Evolutionary conservation across 495 filamentous ascomycete species (phyloP), one percentile per base, ranked within the genome.

Genomic region (Oidiodendron maius): DNA sequence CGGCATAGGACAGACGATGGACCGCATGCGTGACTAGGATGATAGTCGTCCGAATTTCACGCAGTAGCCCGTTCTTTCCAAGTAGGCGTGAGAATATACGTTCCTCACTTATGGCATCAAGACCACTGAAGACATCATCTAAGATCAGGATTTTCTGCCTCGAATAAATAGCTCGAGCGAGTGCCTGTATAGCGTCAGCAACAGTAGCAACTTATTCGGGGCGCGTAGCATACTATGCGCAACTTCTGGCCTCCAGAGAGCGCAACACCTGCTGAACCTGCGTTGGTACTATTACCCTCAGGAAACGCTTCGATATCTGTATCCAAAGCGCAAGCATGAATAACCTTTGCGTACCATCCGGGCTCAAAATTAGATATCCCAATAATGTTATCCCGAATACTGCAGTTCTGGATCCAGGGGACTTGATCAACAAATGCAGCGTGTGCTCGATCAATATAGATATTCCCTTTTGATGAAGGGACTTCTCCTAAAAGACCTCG

Each of bases 291-390:
- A 12, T 81, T 76, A 0, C 71, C 71, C 17, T 67, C 58, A 10
- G 76, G 73, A 16, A 84, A 64, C 44, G 72, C 66, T 1, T 71
- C 67, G 8, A 83, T 47, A 58, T 84, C 81, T 41, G 71, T 64
- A 3, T 66, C 66, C 15, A 89, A 64, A 43, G 73, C 69, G 53
- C 82, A 84, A n/a, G 75, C 81, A 8, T 74, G 64, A 16, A 86
- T 53, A 1, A 86, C 76, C n/a, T 74, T 68, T 18, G 64, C 62
- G 58, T 87, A 89, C 65, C 81, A 77, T 24, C 52, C 59, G 13
- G 67, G 60, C 45, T 84, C 69, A 34, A 37, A 3, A 5, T 5
- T 5, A 4, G 4, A 15, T 13, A 6, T 17, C 5, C 4, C 4
- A n/a, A 37, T 37, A 17, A 78, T 77, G 4, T 60, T 57, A 10